Base-by-base conservation (phyloP, 768 basidiomycete species). In the Cyclocybe aegerita region DNA sequence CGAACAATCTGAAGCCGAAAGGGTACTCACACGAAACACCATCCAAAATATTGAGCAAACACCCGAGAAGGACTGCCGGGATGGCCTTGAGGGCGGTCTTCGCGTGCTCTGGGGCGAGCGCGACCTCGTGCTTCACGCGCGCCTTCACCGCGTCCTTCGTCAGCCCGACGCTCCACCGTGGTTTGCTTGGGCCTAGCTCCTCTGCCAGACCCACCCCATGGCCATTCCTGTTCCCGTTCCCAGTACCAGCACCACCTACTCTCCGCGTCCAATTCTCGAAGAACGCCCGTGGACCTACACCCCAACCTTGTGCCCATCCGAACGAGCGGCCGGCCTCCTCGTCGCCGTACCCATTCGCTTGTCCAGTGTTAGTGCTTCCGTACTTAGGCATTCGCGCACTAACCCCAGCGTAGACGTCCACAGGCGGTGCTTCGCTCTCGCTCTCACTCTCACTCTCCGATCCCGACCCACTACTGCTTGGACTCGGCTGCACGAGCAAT, bases 11-110 rank as follows among this genome's bases (percentile, higher is more conserved):
- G n/a, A 30, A 15, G 12, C 36, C 46, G 15, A 49, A 51, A 41
- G 45, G 39, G 46, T 3, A 77, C 87, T 66, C 63, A 88, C 87
- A 98, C 39, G 90, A 92, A 46, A 99, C 85, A 8, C 94, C 97
- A 63, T 99, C 96, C 32, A 99, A 75, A 39, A 98, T 80, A 60
- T 98, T 98, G 50, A 98, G 71, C 34, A 98, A 66, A 56, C 82
- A 79, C 6, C 94, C 96, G 16, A 97, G 74, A 11, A 93, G 63
- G 3, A 95, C 92, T 0, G 93, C 89, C 0, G 95, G 94, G n/a
- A 95, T 58, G 0, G 83, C 75, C 43, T 63, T 68, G 4, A 79
- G 52, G 0, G 71, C 74, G 12, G 65, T 66, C 42, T 48, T 56
- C 9, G 54, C 62, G 43, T 60, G 62, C 46, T 60, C 56, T 49